Evolutionary conservation across 1,284 basidiomycete genomes (phyloP), one percentile per base, ranked within the genome.

Genomic region (Apiotrichum brassicae): DNA sequence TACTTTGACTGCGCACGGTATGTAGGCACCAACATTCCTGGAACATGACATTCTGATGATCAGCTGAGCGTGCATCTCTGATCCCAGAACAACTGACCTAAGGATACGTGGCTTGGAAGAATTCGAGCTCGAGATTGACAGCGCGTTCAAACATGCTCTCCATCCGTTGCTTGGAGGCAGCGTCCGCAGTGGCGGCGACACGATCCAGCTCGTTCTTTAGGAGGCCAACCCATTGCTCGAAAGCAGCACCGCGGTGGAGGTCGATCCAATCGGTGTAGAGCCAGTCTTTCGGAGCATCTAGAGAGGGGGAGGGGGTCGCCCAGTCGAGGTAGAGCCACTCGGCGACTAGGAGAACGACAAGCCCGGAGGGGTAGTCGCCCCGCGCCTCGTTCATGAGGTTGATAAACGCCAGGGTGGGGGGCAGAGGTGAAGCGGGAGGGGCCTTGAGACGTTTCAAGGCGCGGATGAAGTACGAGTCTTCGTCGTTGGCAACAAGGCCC

Each of bases 291-390:
- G 55, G 55, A 4, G 38, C 5, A 7, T 14, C 23, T 9, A 11
- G 9, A 1, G 20, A 1, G 14, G 34, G 35, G 20, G 9, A 0
- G 28, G 32, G 32, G 16, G 42, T 52, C 22, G 48, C 54, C 55
- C 55, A 56, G 51, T 56, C 55, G 46, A 53, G 51, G 46, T 56
- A 56, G 19, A 56, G 45, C 55, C 55, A 56, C 46, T 56, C 55
- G 30, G 55, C 55, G 24, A 56, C 55, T n/a, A 56, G 55, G 5
- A 56, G 46, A 14, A 53, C 48, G 4, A 34, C 33, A 34, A 56
- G 51, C 5, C 51, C 48, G 16, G 36, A 24, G 4, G 42, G 45
- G 26, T 56, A 56, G 23, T 25, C 32, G n/a, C 23, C 26, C 18
- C 48, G 46, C 9, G 48, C 35, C 7, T 35, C 38, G 45, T 40